Percentiles rank a stretch among this genome's conserved stretches.
Conservation (phyloP, 177 flowering plant genomes). For the Vitis hybrid region DNA sequence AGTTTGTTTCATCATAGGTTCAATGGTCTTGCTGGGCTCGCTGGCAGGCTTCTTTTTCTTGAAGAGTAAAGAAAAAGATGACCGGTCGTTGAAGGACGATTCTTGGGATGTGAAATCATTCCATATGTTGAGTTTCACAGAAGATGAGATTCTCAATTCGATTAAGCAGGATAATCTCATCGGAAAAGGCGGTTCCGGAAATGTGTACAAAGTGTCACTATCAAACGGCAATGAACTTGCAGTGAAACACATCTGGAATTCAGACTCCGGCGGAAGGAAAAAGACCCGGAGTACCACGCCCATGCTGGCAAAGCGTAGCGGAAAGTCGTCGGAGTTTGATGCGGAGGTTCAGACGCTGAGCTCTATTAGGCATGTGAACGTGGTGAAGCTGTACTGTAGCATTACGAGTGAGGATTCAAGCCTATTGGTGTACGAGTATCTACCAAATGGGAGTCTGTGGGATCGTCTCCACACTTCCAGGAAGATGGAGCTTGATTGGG, state of each 20-base stretch:
- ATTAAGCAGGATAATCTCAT: slow-evolving; percentile 73
- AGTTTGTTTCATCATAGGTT: slow-evolving; percentile 31
- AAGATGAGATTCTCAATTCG: slow-evolving; percentile 70
- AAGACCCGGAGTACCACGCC: slow-evolving; percentile 36
- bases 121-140: slow-evolving; percentile 67
- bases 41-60: slow-evolving; percentile 24
- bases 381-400: slow-evolving; percentile 66
- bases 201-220: slow-evolving; percentile 59
- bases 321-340: slow-evolving; percentile 54
- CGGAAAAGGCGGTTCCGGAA: slow-evolving; percentile 87
- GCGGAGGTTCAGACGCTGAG: slow-evolving; percentile 57
- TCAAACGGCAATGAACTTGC: slow-evolving; percentile 63
- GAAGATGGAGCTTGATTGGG: slow-evolving; percentile 58
- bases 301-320: slow-evolving; percentile 38
- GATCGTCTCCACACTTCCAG: slow-evolving; percentile 43
- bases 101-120: slow-evolving; percentile 83
- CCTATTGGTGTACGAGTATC: slow-evolving; percentile 62
- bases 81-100: slow-evolving; percentile 48
- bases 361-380: slow-evolving; percentile 62
- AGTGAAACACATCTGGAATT: slow-evolving; percentile 83
- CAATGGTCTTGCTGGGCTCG: slow-evolving; percentile 15
- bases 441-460: slow-evolving; percentile 71
- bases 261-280: slow-evolving; percentile 15
- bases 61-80: slow-evolving; percentile 28
- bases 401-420: slow-evolving; percentile 66